Evolutionary conservation across 805 yeast genomes (phyloP), one percentile per base, ranked within the genome.

Genomic region (Suhomyces faveliae): DNA sequence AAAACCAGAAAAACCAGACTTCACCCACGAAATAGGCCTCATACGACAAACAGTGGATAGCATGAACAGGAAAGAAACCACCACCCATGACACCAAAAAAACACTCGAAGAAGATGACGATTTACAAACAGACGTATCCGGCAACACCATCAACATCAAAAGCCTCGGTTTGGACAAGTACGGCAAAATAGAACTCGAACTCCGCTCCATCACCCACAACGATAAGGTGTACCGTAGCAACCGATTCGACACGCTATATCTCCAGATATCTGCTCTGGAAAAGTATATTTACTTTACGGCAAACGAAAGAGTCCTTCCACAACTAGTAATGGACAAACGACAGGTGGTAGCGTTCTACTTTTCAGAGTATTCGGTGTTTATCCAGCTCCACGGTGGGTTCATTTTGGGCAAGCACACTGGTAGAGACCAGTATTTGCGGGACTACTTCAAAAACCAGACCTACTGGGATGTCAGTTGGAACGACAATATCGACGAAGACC

Each of bases 381-480:
- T 52, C 7, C 40, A 19, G 7, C 30, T 52, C 35, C 45, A 43
- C 15, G 39, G 43, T 6, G 52, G 53, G 5, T 50, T 15, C 23
- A n/a, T 43, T 5, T 10, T 45, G 20, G 52, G 40, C 15, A 43
- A 41, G 21, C 51, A 48, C 22, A n/a, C 24, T 10, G 51, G 44
- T 2, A 35, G 44, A 15, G 49, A 49, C 27, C 43, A 43, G 17
- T 38, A 42, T 23, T 35, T 46, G 27, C 47, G 44, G 3, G 45
- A 27, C 15, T 49, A 39, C 21, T 47, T 47, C 35, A 30, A 46
- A 20, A 39, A 24, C 22, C 50, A 47, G 19, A 33, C 35, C 7
- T 21, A 39, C 21, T 43, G 50, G 47, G 33, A 39, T 3, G 39
- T 47, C 2, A 38, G 43, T 4, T 19, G 37, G 25, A 24, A 40